Evolutionary conservation across 257 asterid genomes (phyloP).

Genomic region (Fraxinus excelsior): DNA sequence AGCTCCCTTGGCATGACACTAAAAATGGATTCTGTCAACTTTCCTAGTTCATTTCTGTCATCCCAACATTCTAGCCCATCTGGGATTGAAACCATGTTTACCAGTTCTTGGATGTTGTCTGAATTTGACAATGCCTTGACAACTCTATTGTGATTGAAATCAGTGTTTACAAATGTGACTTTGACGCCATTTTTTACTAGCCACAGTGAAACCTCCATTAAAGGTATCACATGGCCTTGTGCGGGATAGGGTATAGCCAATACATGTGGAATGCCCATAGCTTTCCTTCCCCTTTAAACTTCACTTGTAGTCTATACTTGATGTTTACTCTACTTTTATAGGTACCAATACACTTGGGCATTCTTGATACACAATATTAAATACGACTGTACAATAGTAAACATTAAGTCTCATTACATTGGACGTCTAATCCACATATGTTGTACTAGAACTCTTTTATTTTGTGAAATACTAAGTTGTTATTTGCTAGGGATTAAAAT

Average conservation of each 20-base stretch:
- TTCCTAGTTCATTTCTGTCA: constrained; percentile 36
- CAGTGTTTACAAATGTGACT: constrained; percentile 36
- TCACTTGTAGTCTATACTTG: background rate
- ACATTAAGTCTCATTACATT: too few species aligned
- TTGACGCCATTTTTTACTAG: constrained; percentile 39
- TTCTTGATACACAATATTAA: too few species aligned
- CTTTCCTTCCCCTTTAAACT: background rate
- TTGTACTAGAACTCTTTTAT: too few species aligned
- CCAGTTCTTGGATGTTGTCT: constrained; percentile 12
- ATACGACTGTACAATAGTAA: too few species aligned
- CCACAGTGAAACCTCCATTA: constrained; percentile 43
- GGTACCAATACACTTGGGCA: background rate
- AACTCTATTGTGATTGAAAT: constrained; percentile 33
- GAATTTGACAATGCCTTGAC: constrained; percentile 21
- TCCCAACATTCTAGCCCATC: constrained; percentile 47
- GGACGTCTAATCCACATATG: too few species aligned
- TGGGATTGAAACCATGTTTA: constrained; percentile 39
- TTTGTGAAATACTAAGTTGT: too few species aligned
- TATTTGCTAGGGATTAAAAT: too few species aligned
- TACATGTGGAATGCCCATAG: constrained; percentile 47
- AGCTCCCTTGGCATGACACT: constrained; percentile 41
- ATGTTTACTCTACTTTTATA: background rate
- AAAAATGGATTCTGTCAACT: constrained; percentile 19
- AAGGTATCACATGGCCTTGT: constrained; percentile 63
- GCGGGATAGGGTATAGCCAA: constrained; percentile 57